These are phyloP conservation scores for Nigrospora oryzae DNA, from an alignment of 2,329 filamentous ascomycete species.

Conservation along the genomic window DNA sequence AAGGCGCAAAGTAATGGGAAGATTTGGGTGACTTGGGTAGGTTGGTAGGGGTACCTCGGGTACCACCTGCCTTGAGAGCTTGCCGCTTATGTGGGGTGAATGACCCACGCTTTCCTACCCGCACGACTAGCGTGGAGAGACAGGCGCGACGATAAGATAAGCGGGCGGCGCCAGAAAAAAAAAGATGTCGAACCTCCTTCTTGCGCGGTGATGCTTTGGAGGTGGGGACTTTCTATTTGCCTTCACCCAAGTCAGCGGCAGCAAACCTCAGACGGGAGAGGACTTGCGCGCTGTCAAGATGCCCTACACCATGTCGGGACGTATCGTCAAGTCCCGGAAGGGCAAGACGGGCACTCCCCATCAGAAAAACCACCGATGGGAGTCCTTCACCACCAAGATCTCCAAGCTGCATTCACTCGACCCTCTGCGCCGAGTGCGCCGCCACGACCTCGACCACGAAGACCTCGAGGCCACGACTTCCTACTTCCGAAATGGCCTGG, in stretches of 20 bases:
- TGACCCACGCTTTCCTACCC: no score
- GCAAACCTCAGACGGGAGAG: constrained; percentile 1
- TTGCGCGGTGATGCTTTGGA: no score
- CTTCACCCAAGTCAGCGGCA: constrained; percentile 1
- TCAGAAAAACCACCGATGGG: constrained; percentile 79
- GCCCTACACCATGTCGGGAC: constrained; percentile 55
- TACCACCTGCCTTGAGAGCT: no score
- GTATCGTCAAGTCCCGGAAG: constrained; percentile 62
- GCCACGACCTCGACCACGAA: constrained; percentile 73
- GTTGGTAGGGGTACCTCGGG: no score
- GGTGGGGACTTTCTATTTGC: neutral
- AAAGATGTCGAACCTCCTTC: no score
- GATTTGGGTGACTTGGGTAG: no score
- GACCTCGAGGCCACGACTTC: constrained; percentile 71
- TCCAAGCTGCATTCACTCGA: constrained; percentile 84
- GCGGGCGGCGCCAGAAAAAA: no score
- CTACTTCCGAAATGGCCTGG: constrained; percentile 73
- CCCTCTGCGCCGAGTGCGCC: constrained; percentile 81
- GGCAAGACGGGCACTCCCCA: constrained; percentile 64
- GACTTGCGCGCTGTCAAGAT: constrained; percentile 34
- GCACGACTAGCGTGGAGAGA: no score
- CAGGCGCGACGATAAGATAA: no score
- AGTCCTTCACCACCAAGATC: constrained; percentile 85
- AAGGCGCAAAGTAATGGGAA: no score
- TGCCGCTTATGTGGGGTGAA: no score